Evolutionary conservation across 495 filamentous ascomycete species (phyloP), one percentile per base, ranked within the genome.

Genomic region (Margaritispora aquatica): DNA sequence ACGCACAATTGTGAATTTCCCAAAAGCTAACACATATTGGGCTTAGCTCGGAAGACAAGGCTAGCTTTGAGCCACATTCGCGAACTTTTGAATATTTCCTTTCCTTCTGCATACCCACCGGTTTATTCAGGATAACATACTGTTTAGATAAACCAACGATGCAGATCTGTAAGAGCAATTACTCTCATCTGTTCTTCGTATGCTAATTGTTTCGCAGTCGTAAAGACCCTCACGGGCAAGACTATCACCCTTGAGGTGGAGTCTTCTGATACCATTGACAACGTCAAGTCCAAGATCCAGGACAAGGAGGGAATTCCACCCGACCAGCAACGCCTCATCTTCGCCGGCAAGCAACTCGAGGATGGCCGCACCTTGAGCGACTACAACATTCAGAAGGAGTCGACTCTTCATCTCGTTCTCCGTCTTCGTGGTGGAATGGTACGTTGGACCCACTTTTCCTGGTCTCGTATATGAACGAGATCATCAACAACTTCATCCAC

Each of bases 311-410:
- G 94, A 69, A 99, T 99, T 68, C 94, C 95, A 69, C 95, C 94
- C n/a, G 94, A 97, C 80, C 95, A 99, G 77, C 95, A 99, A 82
- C 95, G 94, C 71, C 79, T 99, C 78, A 99, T 99, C 87, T 99
- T 97, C 80, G 94, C 94, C 69, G 94, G 94, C 74, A 99, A 99
- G 89, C 94, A 99, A 82, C 92, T 99, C 70, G 95, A 99, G 80
- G 94, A 99, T 68, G 94, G 94, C 74, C 95, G 95, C 68, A 97
- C 94, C 67, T 90, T 99, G 68, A 96, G 90, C 70, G 94, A 99
- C 79, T 99, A 99, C 90, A 97, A 97, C 85, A 99, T 99, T 83
- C 94, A 99, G 87, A 99, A 99, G 86, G 94, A 99, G 85, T 93
- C 88, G 64, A 99, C 94, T 72, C 91, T 99, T 63, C 94, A 99